Conservation (phyloP, 352 stramenopile species). For the Pythium biforme region DNA sequence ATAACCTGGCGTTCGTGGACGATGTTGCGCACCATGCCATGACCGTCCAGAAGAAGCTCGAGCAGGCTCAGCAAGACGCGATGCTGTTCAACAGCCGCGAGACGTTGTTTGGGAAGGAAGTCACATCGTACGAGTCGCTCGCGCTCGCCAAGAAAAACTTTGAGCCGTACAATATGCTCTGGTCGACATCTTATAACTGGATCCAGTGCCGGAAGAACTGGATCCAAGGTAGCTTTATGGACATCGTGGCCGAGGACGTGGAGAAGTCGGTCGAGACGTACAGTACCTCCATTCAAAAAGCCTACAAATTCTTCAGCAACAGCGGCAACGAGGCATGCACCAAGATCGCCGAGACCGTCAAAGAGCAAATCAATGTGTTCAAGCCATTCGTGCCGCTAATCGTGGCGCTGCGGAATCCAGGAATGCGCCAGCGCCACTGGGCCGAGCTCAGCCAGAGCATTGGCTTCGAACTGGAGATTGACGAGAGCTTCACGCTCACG, state of each 20-base stretch:
- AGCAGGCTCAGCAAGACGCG: slow-evolving; percentile 88
- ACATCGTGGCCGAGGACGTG: slow-evolving; percentile 91
- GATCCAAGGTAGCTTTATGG: slow-evolving; percentile 89
- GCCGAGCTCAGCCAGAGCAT: slow-evolving; percentile 84
- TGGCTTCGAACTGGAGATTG: slow-evolving; percentile 84
- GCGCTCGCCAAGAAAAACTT: slow-evolving; percentile 91
- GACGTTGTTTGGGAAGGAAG: slow-evolving; percentile 83
- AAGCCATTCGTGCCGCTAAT: slow-evolving; percentile 93
- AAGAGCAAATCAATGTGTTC: slow-evolving; percentile 92
- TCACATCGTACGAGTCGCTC: slow-evolving; percentile 90
- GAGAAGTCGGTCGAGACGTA: slow-evolving; percentile 89
- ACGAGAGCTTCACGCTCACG: slow-evolving; percentile 86
- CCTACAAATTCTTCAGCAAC: slow-evolving; percentile 92
- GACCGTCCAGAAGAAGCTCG: slow-evolving; percentile 85
- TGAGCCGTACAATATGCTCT: slow-evolving; percentile 93
- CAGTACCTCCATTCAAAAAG: slow-evolving; percentile 87
- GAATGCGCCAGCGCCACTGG: slow-evolving; percentile 95
- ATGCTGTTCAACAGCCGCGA: slow-evolving; percentile 93
- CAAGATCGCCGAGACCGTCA: slow-evolving; percentile 90
- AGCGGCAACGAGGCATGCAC: slow-evolving; percentile 81
- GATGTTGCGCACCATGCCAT: slow-evolving; percentile 86
- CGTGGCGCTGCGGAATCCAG: slow-evolving; percentile 87
- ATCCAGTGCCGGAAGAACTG: slow-evolving; percentile 90
- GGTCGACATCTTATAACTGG: slow-evolving; percentile 91
- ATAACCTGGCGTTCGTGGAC: slow-evolving; percentile 88